Conservation (phyloP, 768 basidiomycete species). For the Suillus sp. region DNA sequence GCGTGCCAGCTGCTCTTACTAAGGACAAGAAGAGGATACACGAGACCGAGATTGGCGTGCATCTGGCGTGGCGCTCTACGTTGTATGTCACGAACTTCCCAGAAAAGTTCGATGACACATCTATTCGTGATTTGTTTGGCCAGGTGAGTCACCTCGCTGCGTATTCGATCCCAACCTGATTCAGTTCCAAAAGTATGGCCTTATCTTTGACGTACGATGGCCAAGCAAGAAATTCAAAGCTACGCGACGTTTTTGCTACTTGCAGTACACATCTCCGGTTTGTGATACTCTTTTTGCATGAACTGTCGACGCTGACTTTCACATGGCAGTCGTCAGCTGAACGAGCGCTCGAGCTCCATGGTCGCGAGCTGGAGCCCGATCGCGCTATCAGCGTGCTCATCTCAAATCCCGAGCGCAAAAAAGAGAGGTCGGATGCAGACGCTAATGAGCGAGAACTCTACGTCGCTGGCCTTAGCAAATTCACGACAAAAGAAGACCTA, state of each 20-base stretch:
- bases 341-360: slow-evolving; percentile 78
- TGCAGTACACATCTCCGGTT: slow-evolving; percentile 88
- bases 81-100: slow-evolving; percentile 97
- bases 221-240: slow-evolving; percentile 96
- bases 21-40: slow-evolving; percentile 91
- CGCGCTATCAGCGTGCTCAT: slow-evolving; percentile 75
- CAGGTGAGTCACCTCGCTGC: slow-evolving; percentile 49
- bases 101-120: slow-evolving; percentile 75
- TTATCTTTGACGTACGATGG: slow-evolving; percentile 94
- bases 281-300: slow-evolving; percentile 29
- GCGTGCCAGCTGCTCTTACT: slow-evolving; percentile 83
- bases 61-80: slow-evolving; percentile 92
- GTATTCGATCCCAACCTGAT: slow-evolving; percentile 10
- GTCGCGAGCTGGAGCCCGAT: slow-evolving; percentile 70
- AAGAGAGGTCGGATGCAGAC: slow-evolving; percentile 86
- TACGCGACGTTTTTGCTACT: slow-evolving; percentile 89
- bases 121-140: slow-evolving; percentile 74
- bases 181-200: slow-evolving; percentile 65
- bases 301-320: background rate
- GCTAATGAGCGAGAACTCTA: slow-evolving; percentile 86
- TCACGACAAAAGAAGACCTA: slow-evolving; percentile 76
- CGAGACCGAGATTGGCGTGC: slow-evolving; percentile 77
- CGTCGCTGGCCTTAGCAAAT: slow-evolving; percentile 82
- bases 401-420: slow-evolving; percentile 88
- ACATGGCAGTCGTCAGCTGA: slow-evolving; percentile 62